A percentile compares a stretch with the other conserved stretches of the same genome.
These are phyloP conservation scores for Botrytis elliptica DNA, from an alignment of 2,329 filamentous ascomycete species.

Conservation along the genomic window DNA sequence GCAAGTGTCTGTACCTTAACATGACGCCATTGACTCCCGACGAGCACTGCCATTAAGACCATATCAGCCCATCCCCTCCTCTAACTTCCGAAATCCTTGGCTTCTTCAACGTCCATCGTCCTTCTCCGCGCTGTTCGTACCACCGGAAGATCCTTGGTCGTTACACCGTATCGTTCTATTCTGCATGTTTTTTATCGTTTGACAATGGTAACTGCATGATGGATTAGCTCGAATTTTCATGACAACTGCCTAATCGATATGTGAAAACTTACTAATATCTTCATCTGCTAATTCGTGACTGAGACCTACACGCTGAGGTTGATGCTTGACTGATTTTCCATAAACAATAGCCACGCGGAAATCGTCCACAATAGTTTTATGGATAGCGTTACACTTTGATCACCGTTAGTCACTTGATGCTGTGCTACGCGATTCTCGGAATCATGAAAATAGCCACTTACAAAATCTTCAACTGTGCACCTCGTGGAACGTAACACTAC, in stretches of 20 bases:
- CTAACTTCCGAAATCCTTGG: neutral
- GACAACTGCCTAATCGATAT: neutral
- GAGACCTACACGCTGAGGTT: constrained; percentile 92
- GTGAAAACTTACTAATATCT: constrained; percentile 64
- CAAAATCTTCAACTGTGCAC: constrained; percentile 95
- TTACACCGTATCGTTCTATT: constrained; percentile 8
- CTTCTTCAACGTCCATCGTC: neutral
- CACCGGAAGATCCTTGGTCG: constrained; percentile 15
- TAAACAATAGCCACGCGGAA: constrained; percentile 97
- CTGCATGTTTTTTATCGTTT: constrained; percentile 53
- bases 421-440: constrained; percentile 10
- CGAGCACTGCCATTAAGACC: constrained; percentile 21
- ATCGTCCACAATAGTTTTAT: constrained; percentile 91
- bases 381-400: constrained; percentile 89
- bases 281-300: constrained; percentile 91
- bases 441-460: constrained; percentile 51
- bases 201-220: constrained; percentile 56
- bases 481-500: constrained; percentile 81
- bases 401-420: constrained; percentile 23
- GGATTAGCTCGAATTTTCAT: constrained; percentile 1
- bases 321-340: constrained; percentile 97
- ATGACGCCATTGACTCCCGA: constrained; percentile 26
- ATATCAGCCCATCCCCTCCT: constrained; percentile 2
- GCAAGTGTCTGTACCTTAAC: constrained; percentile 19
- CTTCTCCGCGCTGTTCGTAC: constrained; percentile 4